These are phyloP conservation scores for Pseudozyma flocculosa DNA, from an alignment of 1,284 basidiomycete genomes.

Conservation along the genomic window DNA sequence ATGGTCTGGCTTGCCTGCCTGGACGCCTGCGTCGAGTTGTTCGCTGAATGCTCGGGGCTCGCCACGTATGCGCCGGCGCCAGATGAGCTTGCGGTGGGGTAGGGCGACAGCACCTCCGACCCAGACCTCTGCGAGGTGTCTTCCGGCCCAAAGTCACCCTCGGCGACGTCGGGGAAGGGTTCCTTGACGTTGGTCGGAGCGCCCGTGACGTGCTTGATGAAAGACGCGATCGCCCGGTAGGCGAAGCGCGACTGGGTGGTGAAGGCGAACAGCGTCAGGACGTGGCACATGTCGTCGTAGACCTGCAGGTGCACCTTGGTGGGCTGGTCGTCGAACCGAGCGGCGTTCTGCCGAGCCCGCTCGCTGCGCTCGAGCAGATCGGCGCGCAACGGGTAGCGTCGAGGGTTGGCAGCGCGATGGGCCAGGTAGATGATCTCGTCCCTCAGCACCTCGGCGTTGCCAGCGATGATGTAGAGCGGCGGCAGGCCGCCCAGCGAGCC, in stretches of 20 bases:
- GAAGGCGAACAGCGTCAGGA: conserved; percentile 60
- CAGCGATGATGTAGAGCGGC: conserved; percentile 76
- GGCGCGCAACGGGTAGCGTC: conserved; percentile 69
- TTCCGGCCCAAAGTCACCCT: conserved; percentile 8
- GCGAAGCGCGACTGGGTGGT: conserved; percentile 59
- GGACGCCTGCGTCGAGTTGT: too few relatives aligned
- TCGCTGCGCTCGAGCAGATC: conserved; percentile 63
- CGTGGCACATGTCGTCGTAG: conserved; percentile 62
- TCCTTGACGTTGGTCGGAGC: conserved; percentile 44
- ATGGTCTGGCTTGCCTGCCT: too few relatives aligned
- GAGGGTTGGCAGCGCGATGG: conserved; percentile 85
- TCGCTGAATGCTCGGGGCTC: too few relatives aligned
- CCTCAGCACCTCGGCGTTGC: conserved; percentile 82
- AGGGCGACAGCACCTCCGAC: not conserved
- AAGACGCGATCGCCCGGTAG: conserved; percentile 58
- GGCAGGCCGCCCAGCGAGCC: conserved; percentile 87
- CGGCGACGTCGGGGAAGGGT: conserved; percentile 33
- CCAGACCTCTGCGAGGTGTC: not conserved
- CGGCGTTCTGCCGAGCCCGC: conserved; percentile 55
- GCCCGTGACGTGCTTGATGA: conserved; percentile 56
- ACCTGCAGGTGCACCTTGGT: conserved; percentile 87
- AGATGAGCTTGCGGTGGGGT: not conserved
- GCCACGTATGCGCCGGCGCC: too few relatives aligned
- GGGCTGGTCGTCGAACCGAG: conserved; percentile 62
- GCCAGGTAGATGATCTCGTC: conserved; percentile 86